A percentile compares a stretch with the other conserved stretches of the same genome.
Conservation (phyloP, 2,329 filamentous ascomycete genomes). For the Boeremia lycopersici region DNA sequence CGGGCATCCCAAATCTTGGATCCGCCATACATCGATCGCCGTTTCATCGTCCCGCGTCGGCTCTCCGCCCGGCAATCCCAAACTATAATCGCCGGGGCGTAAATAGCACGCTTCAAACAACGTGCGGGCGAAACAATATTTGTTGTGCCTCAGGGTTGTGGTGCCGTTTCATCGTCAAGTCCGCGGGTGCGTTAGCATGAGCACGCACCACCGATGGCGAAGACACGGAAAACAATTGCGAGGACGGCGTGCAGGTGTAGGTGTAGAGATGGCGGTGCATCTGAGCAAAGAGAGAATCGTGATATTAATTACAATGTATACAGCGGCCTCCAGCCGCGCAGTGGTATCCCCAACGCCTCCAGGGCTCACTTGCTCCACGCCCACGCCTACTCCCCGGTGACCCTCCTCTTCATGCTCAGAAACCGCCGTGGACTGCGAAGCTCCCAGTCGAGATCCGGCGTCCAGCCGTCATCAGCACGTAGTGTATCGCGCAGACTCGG, state of each 20-base stretch:
- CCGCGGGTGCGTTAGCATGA: too few relatives aligned
- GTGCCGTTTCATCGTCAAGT: constrained; percentile 1
- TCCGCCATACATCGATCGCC: background rate
- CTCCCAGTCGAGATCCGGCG: constrained; percentile 28
- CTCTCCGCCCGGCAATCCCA: constrained; percentile 4
- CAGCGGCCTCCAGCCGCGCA: background rate
- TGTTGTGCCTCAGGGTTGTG: constrained; percentile 3
- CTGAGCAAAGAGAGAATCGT: too few relatives aligned
- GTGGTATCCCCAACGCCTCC: constrained; percentile 10
- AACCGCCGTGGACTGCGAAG: constrained; percentile 25
- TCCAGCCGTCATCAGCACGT: constrained; percentile 22
- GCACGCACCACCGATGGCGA: too few relatives aligned
- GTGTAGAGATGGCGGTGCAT: too few relatives aligned
- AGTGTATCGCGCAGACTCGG: constrained; percentile 29
- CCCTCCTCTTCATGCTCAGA: constrained; percentile 26
- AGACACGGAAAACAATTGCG: too few relatives aligned
- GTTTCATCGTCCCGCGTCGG: constrained; percentile 16
- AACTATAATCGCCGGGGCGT: background rate
- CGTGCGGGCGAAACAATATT: background rate
- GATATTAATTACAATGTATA: background rate
- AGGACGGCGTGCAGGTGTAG: background rate
- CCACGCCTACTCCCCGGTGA: background rate
- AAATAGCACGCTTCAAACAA: constrained; percentile 11
- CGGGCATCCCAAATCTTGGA: background rate
- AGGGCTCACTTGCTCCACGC: background rate